A percentile compares a stretch with the other conserved stretches of the same genome.
These are phyloP conservation scores for Claviceps quebecensis DNA, from an alignment of 2,329 filamentous ascomycete genomes.

Conservation along the genomic window DNA sequence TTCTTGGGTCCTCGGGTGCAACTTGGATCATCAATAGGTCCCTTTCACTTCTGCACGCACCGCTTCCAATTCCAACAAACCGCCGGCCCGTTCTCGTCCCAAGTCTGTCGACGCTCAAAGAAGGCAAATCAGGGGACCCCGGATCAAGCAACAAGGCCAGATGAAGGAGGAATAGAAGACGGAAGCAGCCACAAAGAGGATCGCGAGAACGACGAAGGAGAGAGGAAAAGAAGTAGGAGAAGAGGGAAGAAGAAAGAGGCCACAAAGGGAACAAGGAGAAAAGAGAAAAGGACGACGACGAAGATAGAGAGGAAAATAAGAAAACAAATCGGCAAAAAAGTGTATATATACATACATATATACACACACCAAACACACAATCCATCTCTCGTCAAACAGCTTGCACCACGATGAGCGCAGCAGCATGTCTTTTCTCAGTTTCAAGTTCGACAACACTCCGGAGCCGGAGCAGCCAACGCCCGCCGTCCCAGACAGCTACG, in stretches of 20 bases:
- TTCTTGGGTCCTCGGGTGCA: background rate
- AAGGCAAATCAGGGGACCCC: background rate
- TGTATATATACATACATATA: background rate
- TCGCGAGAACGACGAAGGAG: background rate
- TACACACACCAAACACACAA: background rate
- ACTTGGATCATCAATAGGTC: background rate
- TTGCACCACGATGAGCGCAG: slow-evolving; percentile 3
- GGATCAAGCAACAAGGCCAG: background rate
- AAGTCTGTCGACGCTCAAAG: background rate
- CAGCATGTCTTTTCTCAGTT: slow-evolving; percentile 5
- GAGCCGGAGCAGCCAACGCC: background rate
- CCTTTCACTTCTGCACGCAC: background rate
- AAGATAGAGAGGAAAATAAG: background rate
- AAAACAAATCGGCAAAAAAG: background rate
- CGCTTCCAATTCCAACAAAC: background rate
- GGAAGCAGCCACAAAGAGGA: background rate
- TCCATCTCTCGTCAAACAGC: background rate
- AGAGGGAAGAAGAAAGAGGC: background rate
- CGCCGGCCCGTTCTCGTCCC: background rate
- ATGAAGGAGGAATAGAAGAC: background rate
- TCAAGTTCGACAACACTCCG: slow-evolving; percentile 4
- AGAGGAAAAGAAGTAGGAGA: background rate
- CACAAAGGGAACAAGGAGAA: too few species aligned
- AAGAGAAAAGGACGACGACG: background rate
- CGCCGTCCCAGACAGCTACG: background rate